Evolutionary conservation across 140 eudicot genomes (phyloP).

Genomic region (Bidens hawaiensis): DNA sequence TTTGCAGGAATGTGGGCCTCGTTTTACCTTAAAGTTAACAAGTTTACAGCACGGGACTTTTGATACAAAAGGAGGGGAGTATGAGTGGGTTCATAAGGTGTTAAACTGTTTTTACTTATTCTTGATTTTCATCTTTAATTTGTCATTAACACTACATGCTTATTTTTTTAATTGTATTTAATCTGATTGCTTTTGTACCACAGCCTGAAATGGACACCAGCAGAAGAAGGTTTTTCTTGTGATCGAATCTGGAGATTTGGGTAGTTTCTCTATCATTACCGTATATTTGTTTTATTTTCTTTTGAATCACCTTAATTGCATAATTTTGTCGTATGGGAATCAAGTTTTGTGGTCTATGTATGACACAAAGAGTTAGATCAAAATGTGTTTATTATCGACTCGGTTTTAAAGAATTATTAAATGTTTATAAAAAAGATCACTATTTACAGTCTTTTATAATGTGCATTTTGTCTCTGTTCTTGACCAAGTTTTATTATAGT

Average conservation of each 20-base stretch:
- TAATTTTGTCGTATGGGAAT: not conserved
- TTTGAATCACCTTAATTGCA: not conserved
- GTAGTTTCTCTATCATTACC: not conserved
- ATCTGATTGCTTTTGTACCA: not conserved
- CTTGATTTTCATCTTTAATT: not conserved
- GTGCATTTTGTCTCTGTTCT: not conserved
- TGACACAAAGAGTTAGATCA: not conserved
- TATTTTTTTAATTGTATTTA: not conserved
- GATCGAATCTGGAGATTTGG: slow-evolving; percentile 12
- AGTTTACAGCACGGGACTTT: slow-evolving; percentile 93
- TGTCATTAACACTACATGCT: not conserved
- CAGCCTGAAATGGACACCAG: slow-evolving; percentile 99
- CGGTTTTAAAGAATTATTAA: not conserved
- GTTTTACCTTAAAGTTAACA: slow-evolving; percentile 64
- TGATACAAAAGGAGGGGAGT: slow-evolving; percentile 92
- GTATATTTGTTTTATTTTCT: not conserved
- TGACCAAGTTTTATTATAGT: no score
- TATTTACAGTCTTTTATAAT: no score
- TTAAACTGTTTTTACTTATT: not conserved
- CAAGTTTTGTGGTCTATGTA: not conserved
- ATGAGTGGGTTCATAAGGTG: slow-evolving; percentile 97
- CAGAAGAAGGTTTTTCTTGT: slow-evolving; percentile 93
- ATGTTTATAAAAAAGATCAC: not conserved
- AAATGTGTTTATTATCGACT: not conserved
- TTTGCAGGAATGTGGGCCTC: slow-evolving; percentile 95